Conservation (phyloP, 768 basidiomycete genomes). For the Gautieria morchelliformis region DNA sequence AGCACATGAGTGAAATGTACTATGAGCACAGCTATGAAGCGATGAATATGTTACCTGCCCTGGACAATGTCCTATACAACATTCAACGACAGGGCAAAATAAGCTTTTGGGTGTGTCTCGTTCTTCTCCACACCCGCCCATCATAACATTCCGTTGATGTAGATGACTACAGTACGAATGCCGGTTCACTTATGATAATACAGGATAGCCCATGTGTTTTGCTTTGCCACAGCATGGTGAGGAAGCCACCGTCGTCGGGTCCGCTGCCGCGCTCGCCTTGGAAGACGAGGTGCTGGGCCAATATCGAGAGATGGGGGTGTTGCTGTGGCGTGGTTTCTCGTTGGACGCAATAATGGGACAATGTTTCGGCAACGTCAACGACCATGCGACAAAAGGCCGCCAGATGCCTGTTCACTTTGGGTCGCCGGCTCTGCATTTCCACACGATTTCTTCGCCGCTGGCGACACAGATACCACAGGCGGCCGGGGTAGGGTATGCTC, state of each 20-base stretch:
- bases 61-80: slow-evolving; percentile 86
- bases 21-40: slow-evolving; percentile 48
- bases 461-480: slow-evolving; percentile 95
- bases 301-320: slow-evolving; percentile 88
- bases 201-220: slow-evolving; percentile 1
- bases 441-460: slow-evolving; percentile 88
- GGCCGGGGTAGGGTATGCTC: slow-evolving; percentile 84
- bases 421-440: slow-evolving; percentile 75
- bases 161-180: slow-evolving; percentile 75
- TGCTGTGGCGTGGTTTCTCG: slow-evolving; percentile 79
- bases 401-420: slow-evolving; percentile 97
- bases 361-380: slow-evolving; percentile 81
- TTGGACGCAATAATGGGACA: slow-evolving; percentile 82
- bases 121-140: background rate
- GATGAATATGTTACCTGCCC: slow-evolving; percentile 70
- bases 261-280: slow-evolving; percentile 71
- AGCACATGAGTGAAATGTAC: background rate
- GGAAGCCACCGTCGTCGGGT: slow-evolving; percentile 83
- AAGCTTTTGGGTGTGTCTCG: slow-evolving; percentile 60
- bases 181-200: background rate
- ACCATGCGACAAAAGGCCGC: slow-evolving; percentile 71
- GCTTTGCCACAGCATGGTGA: slow-evolving; percentile 58
- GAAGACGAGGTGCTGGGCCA: slow-evolving; percentile 94
- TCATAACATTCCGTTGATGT: slow-evolving; percentile 1
- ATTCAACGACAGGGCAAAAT: slow-evolving; percentile 92